Conservation (phyloP, 176 grass and related monocot species). For the Cenchrus americanus region DNA sequence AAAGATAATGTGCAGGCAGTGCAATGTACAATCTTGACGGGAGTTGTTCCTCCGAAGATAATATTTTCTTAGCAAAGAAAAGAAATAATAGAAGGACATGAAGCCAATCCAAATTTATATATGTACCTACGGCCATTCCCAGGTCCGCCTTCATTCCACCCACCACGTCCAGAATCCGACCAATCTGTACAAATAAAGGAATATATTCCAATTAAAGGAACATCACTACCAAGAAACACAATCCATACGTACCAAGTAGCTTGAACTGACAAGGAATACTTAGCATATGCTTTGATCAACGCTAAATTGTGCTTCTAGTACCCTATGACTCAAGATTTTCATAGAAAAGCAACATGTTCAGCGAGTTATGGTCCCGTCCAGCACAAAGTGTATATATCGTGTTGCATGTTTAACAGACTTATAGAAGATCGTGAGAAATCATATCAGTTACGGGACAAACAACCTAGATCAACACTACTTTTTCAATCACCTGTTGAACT, state of each 20-base stretch:
- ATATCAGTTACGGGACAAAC: conserved; percentile 36
- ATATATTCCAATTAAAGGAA: conserved; percentile 17
- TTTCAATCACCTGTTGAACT: neutral
- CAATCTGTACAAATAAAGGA: conserved; percentile 38
- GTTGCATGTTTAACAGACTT: conserved; percentile 1
- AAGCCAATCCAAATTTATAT: conserved; percentile 19
- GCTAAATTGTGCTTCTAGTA: neutral
- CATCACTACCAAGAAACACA: neutral
- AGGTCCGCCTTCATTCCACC: conserved; percentile 46
- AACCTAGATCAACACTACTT: neutral
- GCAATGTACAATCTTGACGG: conserved; percentile 22
- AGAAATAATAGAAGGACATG: neutral
- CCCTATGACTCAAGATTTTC: neutral
- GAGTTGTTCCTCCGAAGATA: neutral
- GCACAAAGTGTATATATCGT: neutral
- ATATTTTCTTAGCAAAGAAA: conserved; percentile 1
- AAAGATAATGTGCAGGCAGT: neutral
- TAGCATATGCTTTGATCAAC: neutral
- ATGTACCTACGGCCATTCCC: conserved; percentile 46
- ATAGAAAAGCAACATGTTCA: neutral
- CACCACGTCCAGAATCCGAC: conserved; percentile 51
- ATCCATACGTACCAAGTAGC: neutral
- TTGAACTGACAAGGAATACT: neutral
- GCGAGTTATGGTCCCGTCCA: neutral
- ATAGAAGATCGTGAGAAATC: conserved; percentile 34